phyloP scores from a whole-genome alignment of 1,139 yeast species.

The Suhomyces ambrosiae region DNA sequence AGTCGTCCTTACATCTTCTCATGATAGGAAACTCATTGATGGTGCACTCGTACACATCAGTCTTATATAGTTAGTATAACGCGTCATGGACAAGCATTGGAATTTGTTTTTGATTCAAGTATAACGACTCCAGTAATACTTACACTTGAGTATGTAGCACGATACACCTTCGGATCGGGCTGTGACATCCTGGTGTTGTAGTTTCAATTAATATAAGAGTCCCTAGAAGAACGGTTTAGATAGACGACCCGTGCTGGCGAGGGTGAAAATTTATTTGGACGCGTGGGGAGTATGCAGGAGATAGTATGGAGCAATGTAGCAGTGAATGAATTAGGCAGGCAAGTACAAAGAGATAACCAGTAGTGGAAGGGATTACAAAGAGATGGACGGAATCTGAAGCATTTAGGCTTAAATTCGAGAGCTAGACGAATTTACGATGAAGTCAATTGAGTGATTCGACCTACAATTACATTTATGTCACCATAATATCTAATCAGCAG shows the following conservation, averaged over 20 bases:
- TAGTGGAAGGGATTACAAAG: too few species aligned
- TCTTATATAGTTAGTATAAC: conserved; percentile 16
- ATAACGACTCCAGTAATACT: conserved; percentile 15
- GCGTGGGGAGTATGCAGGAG: conserved; percentile 14
- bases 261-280: conserved; percentile 14
- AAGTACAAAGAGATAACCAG: too few species aligned
- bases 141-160: conserved; percentile 24
- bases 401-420: background rate
- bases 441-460: too few species aligned
- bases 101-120: conserved; percentile 16
- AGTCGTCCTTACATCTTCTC: conserved; percentile 87
- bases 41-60: conserved; percentile 81
- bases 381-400: too few species aligned
- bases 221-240: conserved; percentile 6
- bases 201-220: conserved; percentile 1
- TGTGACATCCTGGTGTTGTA: conserved; percentile 9
- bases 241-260: conserved; percentile 8
- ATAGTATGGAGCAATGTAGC: background rate
- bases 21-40: conserved; percentile 85
- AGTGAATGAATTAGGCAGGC: too few species aligned
- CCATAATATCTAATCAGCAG: too few species aligned
- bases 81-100: conserved; percentile 7
- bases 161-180: conserved; percentile 20
- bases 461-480: too few species aligned
- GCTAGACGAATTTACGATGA: too few species aligned